phyloP scores from a whole-genome alignment of 495 filamentous ascomycete species.

The Tuber brumale region DNA sequence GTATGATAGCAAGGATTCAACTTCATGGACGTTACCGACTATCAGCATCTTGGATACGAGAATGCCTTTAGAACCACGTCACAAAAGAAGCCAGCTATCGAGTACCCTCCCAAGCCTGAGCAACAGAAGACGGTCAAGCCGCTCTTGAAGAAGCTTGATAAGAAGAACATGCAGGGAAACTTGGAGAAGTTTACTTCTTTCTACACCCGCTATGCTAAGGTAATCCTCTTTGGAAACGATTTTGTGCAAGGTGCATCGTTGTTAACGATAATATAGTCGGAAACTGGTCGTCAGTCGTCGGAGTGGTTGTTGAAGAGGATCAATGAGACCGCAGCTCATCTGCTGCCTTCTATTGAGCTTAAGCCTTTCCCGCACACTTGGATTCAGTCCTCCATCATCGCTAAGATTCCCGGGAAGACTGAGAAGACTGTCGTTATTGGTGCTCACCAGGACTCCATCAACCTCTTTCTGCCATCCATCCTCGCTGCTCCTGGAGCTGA shows the following conservation, averaged over 20 bases:
- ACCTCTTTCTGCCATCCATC: slow-evolving; percentile 77
- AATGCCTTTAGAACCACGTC: slow-evolving; percentile 41
- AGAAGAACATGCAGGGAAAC: slow-evolving; percentile 69
- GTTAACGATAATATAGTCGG: slow-evolving; percentile 47
- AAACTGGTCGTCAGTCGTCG: slow-evolving; percentile 77
- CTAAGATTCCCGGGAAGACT: slow-evolving; percentile 78
- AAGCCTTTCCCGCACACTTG: slow-evolving; percentile 73
- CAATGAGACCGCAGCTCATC: slow-evolving; percentile 58
- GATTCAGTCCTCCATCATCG: slow-evolving; percentile 88
- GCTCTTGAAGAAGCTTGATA: slow-evolving; percentile 61
- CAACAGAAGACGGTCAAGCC: slow-evolving; percentile 61
- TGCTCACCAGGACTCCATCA: slow-evolving; percentile 79
- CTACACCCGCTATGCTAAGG: slow-evolving; percentile 81
- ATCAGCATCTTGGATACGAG: slow-evolving; percentile 52
- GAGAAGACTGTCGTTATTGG: slow-evolving; percentile 76
- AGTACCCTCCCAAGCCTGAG: slow-evolving; percentile 62
- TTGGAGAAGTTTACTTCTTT: slow-evolving; percentile 72
- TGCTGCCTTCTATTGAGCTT: slow-evolving; percentile 67
- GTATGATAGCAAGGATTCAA: slow-evolving; percentile 65
- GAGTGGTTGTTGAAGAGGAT: slow-evolving; percentile 79
- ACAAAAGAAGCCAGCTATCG: slow-evolving; percentile 46
- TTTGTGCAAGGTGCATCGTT: not conserved
- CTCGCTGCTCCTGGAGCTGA: slow-evolving; percentile 71
- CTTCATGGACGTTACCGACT: slow-evolving; percentile 92
- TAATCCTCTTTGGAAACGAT: not conserved